These are phyloP conservation scores for Moricandia arvensis DNA, from an alignment of 345 rosid genomes.

Conservation along the genomic window DNA sequence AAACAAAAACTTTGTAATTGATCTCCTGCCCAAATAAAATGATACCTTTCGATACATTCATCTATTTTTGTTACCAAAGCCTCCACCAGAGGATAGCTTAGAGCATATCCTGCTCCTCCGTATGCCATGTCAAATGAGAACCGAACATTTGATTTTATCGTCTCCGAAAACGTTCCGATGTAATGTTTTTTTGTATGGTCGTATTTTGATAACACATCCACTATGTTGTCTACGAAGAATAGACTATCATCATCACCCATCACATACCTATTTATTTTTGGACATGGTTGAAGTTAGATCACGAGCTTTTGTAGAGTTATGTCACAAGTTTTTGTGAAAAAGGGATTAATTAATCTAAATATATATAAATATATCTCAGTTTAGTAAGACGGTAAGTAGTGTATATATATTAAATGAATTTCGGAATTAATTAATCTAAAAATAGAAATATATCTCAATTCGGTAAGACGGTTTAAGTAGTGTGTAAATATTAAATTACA, in stretches of 20 bases:
- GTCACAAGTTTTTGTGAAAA: neutral
- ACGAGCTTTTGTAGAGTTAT: neutral
- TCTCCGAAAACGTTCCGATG: constrained; percentile 53
- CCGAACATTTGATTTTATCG: constrained; percentile 33
- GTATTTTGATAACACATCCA: constrained; percentile 44
- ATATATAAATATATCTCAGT: neutral
- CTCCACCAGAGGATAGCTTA: constrained; percentile 55
- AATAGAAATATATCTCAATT: neutral
- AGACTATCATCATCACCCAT: constrained; percentile 61
- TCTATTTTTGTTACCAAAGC: constrained; percentile 44
- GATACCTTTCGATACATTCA: constrained; percentile 52
- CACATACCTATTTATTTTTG: constrained; percentile 40
- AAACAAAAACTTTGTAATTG: constrained; percentile 42
- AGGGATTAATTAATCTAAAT: neutral
- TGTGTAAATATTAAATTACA: neutral
- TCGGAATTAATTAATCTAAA: neutral
- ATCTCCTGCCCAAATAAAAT: constrained; percentile 39
- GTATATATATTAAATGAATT: too few species aligned
- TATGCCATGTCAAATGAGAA: constrained; percentile 60
- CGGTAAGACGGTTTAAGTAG: neutral
- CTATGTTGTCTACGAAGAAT: constrained; percentile 51
- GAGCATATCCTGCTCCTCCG: constrained; percentile 70
- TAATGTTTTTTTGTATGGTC: constrained; percentile 52
- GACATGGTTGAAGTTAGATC: neutral
- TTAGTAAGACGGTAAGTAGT: neutral